Percentiles rank a stretch among this genome's conserved stretches.
Conservation (phyloP, 1,284 basidiomycete species). For the Inonotus obliquus region DNA sequence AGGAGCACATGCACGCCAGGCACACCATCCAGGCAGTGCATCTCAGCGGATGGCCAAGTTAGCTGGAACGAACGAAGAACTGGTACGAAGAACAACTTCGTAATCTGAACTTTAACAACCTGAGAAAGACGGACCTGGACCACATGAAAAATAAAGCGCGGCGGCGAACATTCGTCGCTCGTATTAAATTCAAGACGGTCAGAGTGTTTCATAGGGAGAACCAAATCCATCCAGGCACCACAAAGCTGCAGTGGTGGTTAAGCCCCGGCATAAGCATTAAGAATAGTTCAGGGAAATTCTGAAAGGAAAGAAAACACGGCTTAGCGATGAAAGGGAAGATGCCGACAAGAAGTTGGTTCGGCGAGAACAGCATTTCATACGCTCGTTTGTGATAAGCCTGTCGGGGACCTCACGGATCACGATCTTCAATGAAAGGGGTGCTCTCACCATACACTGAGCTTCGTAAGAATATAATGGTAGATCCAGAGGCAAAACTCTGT, state of each 20-base stretch:
- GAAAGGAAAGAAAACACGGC: not conserved
- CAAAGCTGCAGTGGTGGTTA: not conserved
- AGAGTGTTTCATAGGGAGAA: not conserved
- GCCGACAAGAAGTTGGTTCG: not conserved
- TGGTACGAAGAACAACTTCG: not conserved
- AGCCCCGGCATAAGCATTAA: not conserved
- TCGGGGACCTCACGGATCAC: not conserved
- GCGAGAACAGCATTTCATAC: not conserved
- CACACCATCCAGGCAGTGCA: not conserved
- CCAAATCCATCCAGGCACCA: not conserved
- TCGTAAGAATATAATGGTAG: not conserved
- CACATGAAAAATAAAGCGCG: not conserved
- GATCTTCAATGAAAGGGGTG: not conserved
- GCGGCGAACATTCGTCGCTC: not conserved
- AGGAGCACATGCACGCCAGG: not conserved
- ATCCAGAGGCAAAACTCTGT: slow-evolving; percentile 1
- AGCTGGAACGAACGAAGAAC: not conserved
- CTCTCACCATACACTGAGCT: not conserved
- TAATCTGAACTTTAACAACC: not conserved
- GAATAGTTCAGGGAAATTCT: not conserved
- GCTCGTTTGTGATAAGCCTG: not conserved
- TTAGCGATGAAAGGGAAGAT: not conserved
- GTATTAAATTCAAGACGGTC: not conserved
- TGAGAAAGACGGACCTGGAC: not conserved
- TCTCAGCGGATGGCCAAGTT: not conserved